Base-by-base conservation (phyloP, 2,329 filamentous ascomycete genomes). In the Hypoxylon sp. region DNA sequence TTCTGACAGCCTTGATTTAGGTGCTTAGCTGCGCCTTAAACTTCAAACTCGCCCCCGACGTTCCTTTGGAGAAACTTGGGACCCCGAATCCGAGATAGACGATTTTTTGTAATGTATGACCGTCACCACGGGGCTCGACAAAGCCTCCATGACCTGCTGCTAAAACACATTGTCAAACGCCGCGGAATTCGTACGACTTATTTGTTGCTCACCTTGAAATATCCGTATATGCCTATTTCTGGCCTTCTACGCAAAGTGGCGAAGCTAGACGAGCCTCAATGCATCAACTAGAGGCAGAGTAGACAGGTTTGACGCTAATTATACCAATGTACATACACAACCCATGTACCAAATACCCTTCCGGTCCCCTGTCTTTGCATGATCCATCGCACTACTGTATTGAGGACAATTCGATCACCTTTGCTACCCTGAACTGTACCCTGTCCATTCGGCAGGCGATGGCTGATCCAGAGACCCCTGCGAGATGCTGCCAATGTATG, bases 401-500 rank as follows among this genome's bases (percentile, higher is more conserved):
- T 63, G 62, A 72, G 60, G 73, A 70, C 73, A 73, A 74, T 73
- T 76, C 75, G 70, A 76, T 77, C 74, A 76, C 74, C 74, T 74
- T 74, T 74, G 72, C 68, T 73, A 75, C 76, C 75, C 76, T 79
- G 73, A 74, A 73, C 74, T 70, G 63, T 72, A 70, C 76, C 77
- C 76, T 74, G 77, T 75, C 76, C 72, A 77, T 74, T 77, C 76
- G 78, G 78, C 77, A 79, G 78, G 72, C 74, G 74, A 77, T 80
- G 78, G 78, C 75, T 76, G 74, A 74, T 75, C 73, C 29, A 31
- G 6, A 75, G 74, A 80, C 78, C 79, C 78, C 75, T 78, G 75
- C 72, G 66, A 62, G 62, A 72, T 75, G 68, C 75, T 76, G 73
- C 75, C 73, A 74, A 75, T 71, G 67, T 67, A 77, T 80, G 78